phyloP scores from a whole-genome alignment of 2,329 filamentous ascomycete genomes.

The Podosphaera xanthii region DNA sequence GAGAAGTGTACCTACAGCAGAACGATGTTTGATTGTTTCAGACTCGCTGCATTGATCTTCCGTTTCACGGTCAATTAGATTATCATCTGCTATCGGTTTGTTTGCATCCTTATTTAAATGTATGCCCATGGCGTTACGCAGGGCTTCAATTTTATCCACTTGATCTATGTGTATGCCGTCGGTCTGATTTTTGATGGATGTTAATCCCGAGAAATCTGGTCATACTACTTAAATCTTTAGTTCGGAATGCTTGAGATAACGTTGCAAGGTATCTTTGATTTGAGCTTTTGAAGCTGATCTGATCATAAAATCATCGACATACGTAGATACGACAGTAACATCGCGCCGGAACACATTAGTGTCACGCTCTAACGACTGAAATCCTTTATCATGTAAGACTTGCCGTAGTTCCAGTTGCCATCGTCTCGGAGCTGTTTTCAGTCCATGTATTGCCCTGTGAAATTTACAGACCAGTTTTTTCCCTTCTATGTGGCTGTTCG shows the following conservation, averaged over 20 bases:
- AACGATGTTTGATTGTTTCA: neutral
- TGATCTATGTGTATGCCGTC: neutral
- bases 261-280: neutral
- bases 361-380: too few relatives aligned
- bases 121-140: neutral
- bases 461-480: too few relatives aligned
- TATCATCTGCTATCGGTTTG: neutral
- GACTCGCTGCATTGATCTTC: neutral
- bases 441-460: too few relatives aligned
- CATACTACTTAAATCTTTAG: neutral
- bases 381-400: too few relatives aligned
- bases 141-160: too few relatives aligned
- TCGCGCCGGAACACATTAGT: too few relatives aligned
- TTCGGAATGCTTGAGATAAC: neutral
- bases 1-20: neutral
- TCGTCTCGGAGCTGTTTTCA: too few relatives aligned
- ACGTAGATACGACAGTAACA: too few relatives aligned
- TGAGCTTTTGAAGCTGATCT: neutral
- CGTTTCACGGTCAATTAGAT: neutral
- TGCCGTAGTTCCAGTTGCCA: too few relatives aligned
- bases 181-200: neutral
- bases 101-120: neutral
- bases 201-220: neutral
- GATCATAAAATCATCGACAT: neutral
- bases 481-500: too few relatives aligned